Evolutionary conservation across 139 green algal species (phyloP).

Genomic region (Coelastrella sp.): DNA sequence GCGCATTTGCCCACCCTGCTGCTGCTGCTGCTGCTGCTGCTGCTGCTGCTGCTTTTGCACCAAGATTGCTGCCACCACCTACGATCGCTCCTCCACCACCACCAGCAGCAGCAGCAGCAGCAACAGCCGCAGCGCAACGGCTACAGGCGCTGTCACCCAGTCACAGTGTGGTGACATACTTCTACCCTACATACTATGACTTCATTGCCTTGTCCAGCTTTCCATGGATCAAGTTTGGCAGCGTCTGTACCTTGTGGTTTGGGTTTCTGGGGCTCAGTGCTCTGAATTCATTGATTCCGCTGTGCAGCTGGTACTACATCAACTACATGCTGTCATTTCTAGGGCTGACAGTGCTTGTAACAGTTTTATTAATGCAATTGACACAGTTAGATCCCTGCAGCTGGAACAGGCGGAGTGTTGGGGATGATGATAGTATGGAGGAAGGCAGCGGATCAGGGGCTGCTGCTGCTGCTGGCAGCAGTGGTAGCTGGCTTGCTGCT

Average conservation of each 20-base stretch:
- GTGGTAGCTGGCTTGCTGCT: background rate
- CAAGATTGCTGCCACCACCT: background rate
- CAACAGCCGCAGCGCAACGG: background rate
- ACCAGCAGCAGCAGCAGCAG: background rate
- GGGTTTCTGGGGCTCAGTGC: conserved; percentile 25
- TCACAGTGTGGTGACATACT: background rate
- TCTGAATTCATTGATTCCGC: conserved; percentile 18
- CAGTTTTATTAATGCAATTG: background rate
- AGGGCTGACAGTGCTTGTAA: conserved; percentile 1
- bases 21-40: background rate
- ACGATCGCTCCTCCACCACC: too few relatives aligned
- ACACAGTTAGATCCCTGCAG: background rate
- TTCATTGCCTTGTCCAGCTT: background rate
- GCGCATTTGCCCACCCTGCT: background rate
- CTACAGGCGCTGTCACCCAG: background rate
- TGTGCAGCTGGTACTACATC: conserved; percentile 44
- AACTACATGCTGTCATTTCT: conserved; percentile 38
- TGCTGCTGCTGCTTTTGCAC: background rate
- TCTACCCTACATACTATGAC: background rate
- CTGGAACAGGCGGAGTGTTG: background rate
- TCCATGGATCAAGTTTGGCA: conserved; percentile 41
- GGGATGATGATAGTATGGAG: background rate
- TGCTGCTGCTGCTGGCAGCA: conserved; percentile 4
- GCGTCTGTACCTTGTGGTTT: conserved; percentile 27
- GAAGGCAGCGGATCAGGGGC: background rate